Percentiles rank a stretch among this genome's conserved stretches.
Conservation (phyloP, 768 basidiomycete genomes). For the Sporobolomyces pararoseus region DNA sequence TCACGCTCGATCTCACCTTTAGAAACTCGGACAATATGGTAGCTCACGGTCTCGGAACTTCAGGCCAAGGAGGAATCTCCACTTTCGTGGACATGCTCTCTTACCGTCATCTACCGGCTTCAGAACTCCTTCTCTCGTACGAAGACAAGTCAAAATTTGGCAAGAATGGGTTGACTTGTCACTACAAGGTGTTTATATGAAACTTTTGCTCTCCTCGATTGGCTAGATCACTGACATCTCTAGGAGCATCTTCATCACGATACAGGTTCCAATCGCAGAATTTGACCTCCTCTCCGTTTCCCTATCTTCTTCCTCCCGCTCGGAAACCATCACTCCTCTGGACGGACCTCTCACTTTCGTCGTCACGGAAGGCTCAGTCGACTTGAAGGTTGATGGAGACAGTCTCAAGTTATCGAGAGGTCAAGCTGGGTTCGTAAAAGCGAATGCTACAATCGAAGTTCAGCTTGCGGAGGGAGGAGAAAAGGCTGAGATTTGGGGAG, state of each 20-base stretch:
- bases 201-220: neutral
- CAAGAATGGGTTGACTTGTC: conserved; percentile 23
- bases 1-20: neutral
- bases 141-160: conserved; percentile 26
- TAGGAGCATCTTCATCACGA: too few species aligned
- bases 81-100: conserved; percentile 44
- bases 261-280: conserved; percentile 40
- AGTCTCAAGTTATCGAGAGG: conserved; percentile 20
- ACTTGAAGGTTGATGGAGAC: conserved; percentile 22
- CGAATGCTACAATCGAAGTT: conserved; percentile 22
- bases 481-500: conserved; percentile 35
- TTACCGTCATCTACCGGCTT: conserved; percentile 42
- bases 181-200: conserved; percentile 26
- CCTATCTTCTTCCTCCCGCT: neutral
- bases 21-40: conserved; percentile 35
- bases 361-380: conserved; percentile 33
- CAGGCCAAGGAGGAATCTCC: conserved; percentile 34
- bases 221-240: neutral
- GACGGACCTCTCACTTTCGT: conserved; percentile 38
- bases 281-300: conserved; percentile 35
- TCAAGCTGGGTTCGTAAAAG: conserved; percentile 35
- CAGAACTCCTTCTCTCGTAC: conserved; percentile 31
- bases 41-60: conserved; percentile 40
- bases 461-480: conserved; percentile 12
- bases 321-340: conserved; percentile 18